phyloP scores from a whole-genome alignment of 352 stramenopile species.

The Globisporangium uncinulatum region DNA sequence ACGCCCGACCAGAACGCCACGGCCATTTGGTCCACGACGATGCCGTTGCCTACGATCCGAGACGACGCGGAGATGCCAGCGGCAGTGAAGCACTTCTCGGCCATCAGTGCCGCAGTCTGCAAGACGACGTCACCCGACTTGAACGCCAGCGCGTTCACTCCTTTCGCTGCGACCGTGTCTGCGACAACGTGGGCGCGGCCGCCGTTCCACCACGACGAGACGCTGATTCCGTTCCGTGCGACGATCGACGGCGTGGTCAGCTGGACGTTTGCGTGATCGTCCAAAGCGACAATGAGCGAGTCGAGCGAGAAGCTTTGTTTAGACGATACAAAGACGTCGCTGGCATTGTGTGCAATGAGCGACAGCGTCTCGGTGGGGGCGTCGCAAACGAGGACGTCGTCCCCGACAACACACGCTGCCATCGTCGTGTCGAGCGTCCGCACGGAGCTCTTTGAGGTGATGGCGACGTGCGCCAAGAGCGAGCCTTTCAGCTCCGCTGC shows the following conservation, averaged over 20 bases:
- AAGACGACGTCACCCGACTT: not conserved
- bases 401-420: conserved; percentile 33
- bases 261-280: not conserved
- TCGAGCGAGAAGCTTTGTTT: not conserved
- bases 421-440: conserved; percentile 26
- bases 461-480: conserved; percentile 46
- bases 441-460: conserved; percentile 33
- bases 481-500: conserved; percentile 33
- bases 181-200: not conserved
- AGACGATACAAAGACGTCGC: not conserved
- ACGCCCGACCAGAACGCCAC: not conserved
- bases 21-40: not conserved
- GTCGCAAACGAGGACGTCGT: conserved; percentile 29
- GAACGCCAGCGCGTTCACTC: not conserved
- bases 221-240: not conserved
- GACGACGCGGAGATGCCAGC: not conserved
- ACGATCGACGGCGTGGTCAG: not conserved
- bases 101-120: not conserved
- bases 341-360: not conserved
- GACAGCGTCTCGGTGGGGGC: conserved; percentile 1
- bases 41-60: not conserved
- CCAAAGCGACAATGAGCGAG: not conserved
- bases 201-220: not conserved
- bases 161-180: not conserved
- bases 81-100: not conserved